A percentile compares a stretch with the other conserved stretches of the same genome.
These are phyloP conservation scores for Didymella arachidicola DNA, from an alignment of 2,329 filamentous ascomycete species.

Conservation along the genomic window DNA sequence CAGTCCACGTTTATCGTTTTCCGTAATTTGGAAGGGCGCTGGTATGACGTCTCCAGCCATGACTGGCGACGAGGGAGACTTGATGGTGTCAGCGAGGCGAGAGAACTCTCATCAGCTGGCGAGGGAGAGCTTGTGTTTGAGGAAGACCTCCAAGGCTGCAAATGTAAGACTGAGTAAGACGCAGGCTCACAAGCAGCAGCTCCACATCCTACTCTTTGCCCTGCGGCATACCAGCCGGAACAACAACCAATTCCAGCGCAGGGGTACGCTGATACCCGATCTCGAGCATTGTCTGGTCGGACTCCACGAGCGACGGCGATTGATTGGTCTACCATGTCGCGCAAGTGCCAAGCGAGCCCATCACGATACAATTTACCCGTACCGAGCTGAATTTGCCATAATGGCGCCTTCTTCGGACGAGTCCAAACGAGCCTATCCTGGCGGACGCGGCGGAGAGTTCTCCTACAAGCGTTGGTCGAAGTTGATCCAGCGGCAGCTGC, in stretches of 20 bases:
- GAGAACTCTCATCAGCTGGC: slow-evolving; percentile 9
- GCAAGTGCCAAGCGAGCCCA: slow-evolving; percentile 6
- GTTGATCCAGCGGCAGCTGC: neutral
- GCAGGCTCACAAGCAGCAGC: slow-evolving; percentile 15
- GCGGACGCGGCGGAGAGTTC: slow-evolving; percentile 7
- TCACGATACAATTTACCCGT: slow-evolving; percentile 4
- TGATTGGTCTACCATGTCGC: slow-evolving; percentile 11
- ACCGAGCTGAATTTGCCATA: slow-evolving; percentile 10
- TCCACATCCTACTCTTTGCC: slow-evolving; percentile 15
- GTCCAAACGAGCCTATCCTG: slow-evolving; percentile 2
- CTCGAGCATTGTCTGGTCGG: slow-evolving; percentile 7
- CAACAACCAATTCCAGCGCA: slow-evolving; percentile 11
- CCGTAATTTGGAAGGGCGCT: slow-evolving; percentile 41
- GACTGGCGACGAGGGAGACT: slow-evolving; percentile 2
- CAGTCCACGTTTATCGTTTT: slow-evolving; percentile 45
- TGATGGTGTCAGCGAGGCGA: slow-evolving; percentile 9
- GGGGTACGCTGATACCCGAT: slow-evolving; percentile 20
- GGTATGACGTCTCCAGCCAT: slow-evolving; percentile 37
- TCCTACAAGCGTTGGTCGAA: slow-evolving; percentile 1
- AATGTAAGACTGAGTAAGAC: slow-evolving; percentile 9
- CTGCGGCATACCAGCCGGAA: slow-evolving; percentile 16
- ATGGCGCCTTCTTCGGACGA: slow-evolving; percentile 12
- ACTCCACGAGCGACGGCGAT: slow-evolving; percentile 8
- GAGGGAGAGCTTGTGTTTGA: slow-evolving; percentile 9
- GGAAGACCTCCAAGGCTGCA: neutral